Base-by-base conservation (phyloP, 2,329 filamentous ascomycete genomes). In the Botrytis fragariae region DNA sequence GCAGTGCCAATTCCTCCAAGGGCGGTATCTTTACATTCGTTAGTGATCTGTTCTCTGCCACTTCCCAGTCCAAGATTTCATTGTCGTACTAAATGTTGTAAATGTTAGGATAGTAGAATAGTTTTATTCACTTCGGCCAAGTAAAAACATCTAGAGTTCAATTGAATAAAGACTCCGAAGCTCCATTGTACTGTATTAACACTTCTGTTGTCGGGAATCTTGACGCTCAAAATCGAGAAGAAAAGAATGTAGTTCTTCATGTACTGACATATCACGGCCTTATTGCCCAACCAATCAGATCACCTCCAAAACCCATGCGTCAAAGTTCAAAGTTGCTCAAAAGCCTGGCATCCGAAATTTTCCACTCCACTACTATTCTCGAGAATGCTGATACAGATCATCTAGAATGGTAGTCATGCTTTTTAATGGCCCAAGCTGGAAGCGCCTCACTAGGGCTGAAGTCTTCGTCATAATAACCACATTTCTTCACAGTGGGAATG, bases 331-430 rank as follows among this genome's bases (percentile, higher is more conserved):
- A 68, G 48, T 32, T 4, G n/a, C 37, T 37, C 37, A 68, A 29
- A 57, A 6, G 7, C n/a, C 48, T 35, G 20, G 32, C 48, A 25
- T 39, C 25, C 10, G 3, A 25, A 42, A 32, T 20, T 4, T 25
- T 32, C 65, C 6, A 42, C 7, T 25, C 25, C 48, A 62, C 25
- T 62, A 35, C 14, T n/a, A 42, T 42, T n/a, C 22, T 62, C 60
- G 22, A n/a, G 3, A 39, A 9, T 39, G 25, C 60, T n/a, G 16
- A n/a, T 39, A 32, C 20, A 44, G 22, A 14, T 72, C 9, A 51
- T 39, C 44, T 68, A 39, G 74, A 42, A 62, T 77, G 75, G 48
- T 77, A 78, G 35, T 78, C 75, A 72, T 78, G 77, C 3, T 73
- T 71, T 35, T 68, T 75, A 4, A 77, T 77, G 35, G 74, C 74